These are phyloP conservation scores for Pelargonium myrrhifolium DNA, from an alignment of 441 rosid species.

Conservation along the genomic window DNA sequence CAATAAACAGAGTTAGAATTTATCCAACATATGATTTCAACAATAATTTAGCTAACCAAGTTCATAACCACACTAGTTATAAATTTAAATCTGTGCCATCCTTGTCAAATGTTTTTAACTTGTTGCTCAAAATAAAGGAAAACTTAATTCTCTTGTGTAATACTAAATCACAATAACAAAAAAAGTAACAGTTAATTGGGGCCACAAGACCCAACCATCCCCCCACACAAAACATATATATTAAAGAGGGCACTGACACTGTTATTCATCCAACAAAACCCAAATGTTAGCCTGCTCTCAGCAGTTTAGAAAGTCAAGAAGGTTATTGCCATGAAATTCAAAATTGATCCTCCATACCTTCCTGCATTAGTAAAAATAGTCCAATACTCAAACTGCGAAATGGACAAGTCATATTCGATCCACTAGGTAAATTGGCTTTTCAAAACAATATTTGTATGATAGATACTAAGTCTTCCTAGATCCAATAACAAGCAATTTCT, in stretches of 20 bases:
- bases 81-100: too few relatives aligned
- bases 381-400: not conserved
- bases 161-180: not conserved
- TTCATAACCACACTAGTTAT: too few relatives aligned
- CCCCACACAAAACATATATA: not conserved
- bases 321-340: not conserved
- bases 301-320: not conserved
- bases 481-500: conserved; percentile 1
- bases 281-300: not conserved
- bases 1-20: not conserved
- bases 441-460: not conserved
- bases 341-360: too few relatives aligned
- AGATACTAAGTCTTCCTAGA: not conserved
- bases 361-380: too few relatives aligned
- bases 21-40: not conserved
- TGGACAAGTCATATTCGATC: not conserved
- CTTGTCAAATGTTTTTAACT: too few relatives aligned
- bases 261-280: not conserved
- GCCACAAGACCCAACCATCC: not conserved
- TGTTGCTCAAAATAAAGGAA: not conserved
- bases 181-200: not conserved
- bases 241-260: not conserved
- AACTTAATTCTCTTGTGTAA: not conserved
- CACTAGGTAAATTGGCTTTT: not conserved
- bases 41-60: not conserved